Percentiles rank a stretch among this genome's conserved stretches.
phyloP scores from a whole-genome alignment of 2,329 filamentous ascomycete genomes.

The Penicillium sumatraense region DNA sequence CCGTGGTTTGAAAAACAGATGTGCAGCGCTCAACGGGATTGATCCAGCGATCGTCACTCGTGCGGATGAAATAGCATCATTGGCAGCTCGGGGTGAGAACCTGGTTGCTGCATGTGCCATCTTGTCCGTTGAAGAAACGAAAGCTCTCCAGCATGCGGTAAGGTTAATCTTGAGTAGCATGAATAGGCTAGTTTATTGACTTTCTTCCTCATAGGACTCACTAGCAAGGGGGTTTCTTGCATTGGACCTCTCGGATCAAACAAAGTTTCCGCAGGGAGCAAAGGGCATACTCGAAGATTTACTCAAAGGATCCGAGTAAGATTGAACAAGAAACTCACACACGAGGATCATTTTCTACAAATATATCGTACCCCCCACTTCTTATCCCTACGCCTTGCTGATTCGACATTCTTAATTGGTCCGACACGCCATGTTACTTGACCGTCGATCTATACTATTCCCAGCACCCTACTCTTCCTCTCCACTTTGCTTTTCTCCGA shows the following conservation, averaged over 20 bases:
- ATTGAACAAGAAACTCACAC: not conserved
- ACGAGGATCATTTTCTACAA: not conserved
- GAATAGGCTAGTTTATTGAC: too few species aligned
- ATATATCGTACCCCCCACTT: not conserved
- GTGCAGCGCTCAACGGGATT: conserved; percentile 86
- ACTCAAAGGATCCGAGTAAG: conserved; percentile 9
- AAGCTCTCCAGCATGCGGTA: conserved; percentile 71
- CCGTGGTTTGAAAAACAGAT: conserved; percentile 49
- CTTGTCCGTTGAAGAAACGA: conserved; percentile 66
- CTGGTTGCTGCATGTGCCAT: conserved; percentile 72
- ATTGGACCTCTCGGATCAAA: conserved; percentile 15
- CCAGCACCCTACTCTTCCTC: conserved; percentile 3
- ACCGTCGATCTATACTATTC: conserved; percentile 13
- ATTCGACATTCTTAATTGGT: conserved; percentile 6
- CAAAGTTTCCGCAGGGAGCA: not conserved
- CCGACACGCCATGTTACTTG: not conserved
- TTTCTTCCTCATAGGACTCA: conserved; percentile 6
- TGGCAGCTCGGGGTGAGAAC: conserved; percentile 75
- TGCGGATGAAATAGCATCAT: conserved; percentile 72
- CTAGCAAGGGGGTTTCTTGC: conserved; percentile 24
- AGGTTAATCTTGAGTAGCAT: conserved; percentile 31
- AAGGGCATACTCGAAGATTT: conserved; percentile 18
- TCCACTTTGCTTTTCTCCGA: not conserved
- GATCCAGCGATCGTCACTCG: conserved; percentile 72
- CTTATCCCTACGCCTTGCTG: not conserved